Conservation (phyloP, 495 filamentous ascomycete species). For the Clavariopsis aquatica region DNA sequence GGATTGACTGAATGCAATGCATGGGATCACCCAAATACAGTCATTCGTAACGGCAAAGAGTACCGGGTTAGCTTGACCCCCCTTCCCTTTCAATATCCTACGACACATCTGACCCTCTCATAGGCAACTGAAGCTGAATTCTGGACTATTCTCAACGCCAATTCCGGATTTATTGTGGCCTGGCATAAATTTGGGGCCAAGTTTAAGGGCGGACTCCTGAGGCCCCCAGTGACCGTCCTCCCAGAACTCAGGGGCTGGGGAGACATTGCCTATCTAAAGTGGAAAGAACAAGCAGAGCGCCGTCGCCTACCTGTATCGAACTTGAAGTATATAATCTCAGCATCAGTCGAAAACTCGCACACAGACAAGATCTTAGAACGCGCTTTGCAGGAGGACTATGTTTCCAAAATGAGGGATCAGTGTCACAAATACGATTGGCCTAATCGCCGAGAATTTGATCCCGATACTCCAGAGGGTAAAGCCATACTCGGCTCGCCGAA, state of each 20-base stretch:
- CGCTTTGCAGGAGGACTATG: too few species aligned
- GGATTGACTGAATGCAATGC: too few species aligned
- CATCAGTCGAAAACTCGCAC: background rate
- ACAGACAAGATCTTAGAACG: background rate
- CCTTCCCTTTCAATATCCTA: too few species aligned
- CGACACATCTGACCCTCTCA: too few species aligned
- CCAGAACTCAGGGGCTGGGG: background rate
- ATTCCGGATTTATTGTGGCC: background rate
- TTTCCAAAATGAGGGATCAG: too few species aligned
- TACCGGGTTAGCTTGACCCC: too few species aligned
- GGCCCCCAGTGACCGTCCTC: background rate
- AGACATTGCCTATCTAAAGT: background rate
- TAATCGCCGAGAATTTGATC: background rate
- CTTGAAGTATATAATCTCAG: slow-evolving; percentile 1
- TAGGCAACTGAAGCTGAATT: background rate
- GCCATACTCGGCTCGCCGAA: slow-evolving; percentile 6
- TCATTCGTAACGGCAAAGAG: too few species aligned
- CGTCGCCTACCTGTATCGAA: background rate
- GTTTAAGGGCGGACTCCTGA: background rate
- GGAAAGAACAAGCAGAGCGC: background rate
- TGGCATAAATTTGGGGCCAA: slow-evolving; percentile 5
- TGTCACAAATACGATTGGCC: too few species aligned
- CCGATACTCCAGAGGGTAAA: slow-evolving; percentile 1
- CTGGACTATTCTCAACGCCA: background rate
- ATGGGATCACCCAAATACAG: too few species aligned